Evolutionary conservation across 1,139 yeast genomes (phyloP), one percentile per base, ranked within the genome.

Genomic region (Hyphopichia burtonii): DNA sequence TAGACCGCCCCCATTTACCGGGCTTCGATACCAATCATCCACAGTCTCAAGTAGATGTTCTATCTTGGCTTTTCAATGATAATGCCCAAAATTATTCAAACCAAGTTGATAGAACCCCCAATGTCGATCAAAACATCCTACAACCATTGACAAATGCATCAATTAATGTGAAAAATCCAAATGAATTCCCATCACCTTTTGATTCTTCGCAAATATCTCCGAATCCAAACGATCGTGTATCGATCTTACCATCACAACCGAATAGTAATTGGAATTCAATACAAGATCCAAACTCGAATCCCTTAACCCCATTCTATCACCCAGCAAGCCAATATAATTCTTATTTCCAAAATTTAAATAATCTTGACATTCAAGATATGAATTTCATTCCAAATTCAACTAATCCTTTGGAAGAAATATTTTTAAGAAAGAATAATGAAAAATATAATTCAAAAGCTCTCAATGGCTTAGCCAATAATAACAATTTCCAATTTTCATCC

Each of bases 401-500:
- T 35, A 72, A 71, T 44, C 77, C 76, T 0, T 55, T 72, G 25
- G 78, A 71, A 38, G 75, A 69, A 23, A 54, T 66, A 2, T 58
- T 71, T 33, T 44, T 55, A 9, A 44, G 49, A 33, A 20, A 8
- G 4, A 14, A 19, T 12, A 11, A 11, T 25, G 8, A 20, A 20
- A 27, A 27, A 27, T 7, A 7, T n/a, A 27, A 27, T 27, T 27
- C 30, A 4, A 27, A 27, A 4, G 5, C 6, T 27, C 5, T 27
- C 6, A 27, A 7, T 7, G 12, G 8, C 8, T 20, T 20, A 44
- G 18, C 15, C 22, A 7, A n/a, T 30, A 16, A 16, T 31, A 41
- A 31, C 37, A 47, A 41, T 18, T 37, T 33, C 12, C 16, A 31
- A 11, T 18, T 31, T 8, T 9, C 15, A 8, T 31, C 65, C 1